A percentile compares a stretch with the other conserved stretches of the same genome.
Evolutionary conservation across 2,329 filamentous ascomycete genomes (phyloP).

Genomic region (Tolypocladium amazonense): DNA sequence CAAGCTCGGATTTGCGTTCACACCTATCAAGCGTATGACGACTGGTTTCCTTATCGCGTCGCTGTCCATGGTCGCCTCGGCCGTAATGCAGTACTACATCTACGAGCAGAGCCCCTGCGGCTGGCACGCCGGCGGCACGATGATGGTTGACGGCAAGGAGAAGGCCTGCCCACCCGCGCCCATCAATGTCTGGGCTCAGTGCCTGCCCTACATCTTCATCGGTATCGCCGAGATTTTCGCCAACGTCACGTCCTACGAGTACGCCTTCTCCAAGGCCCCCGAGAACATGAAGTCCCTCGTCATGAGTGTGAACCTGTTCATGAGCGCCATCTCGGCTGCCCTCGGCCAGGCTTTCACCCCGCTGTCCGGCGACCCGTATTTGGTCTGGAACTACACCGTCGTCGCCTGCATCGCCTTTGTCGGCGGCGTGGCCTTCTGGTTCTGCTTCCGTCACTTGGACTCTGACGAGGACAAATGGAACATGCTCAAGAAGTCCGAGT

Average conservation of each 20-base stretch:
- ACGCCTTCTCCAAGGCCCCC: constrained; percentile 68
- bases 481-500: constrained; percentile 39
- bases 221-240: constrained; percentile 43
- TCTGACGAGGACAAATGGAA: constrained; percentile 59
- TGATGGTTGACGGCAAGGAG: constrained; percentile 8
- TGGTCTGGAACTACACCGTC: constrained; percentile 62
- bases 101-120: constrained; percentile 55
- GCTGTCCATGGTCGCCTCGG: constrained; percentile 47
- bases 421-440: constrained; percentile 57
- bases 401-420: constrained; percentile 48
- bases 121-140: constrained; percentile 30
- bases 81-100: constrained; percentile 50
- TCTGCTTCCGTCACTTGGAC: constrained; percentile 56
- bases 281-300: constrained; percentile 76
- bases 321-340: constrained; percentile 57
- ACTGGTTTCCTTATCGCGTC: constrained; percentile 57
- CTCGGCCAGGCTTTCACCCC: constrained; percentile 59
- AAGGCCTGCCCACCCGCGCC: constrained; percentile 42
- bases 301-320: constrained; percentile 58
- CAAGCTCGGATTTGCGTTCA: constrained; percentile 53
- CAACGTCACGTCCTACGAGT: constrained; percentile 55
- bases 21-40: constrained; percentile 66
- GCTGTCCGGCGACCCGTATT: constrained; percentile 51
- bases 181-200: constrained; percentile 56
- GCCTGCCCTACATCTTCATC: constrained; percentile 38